Conservation (phyloP, 2,329 filamentous ascomycete species). For the Fusarium paranaense region DNA sequence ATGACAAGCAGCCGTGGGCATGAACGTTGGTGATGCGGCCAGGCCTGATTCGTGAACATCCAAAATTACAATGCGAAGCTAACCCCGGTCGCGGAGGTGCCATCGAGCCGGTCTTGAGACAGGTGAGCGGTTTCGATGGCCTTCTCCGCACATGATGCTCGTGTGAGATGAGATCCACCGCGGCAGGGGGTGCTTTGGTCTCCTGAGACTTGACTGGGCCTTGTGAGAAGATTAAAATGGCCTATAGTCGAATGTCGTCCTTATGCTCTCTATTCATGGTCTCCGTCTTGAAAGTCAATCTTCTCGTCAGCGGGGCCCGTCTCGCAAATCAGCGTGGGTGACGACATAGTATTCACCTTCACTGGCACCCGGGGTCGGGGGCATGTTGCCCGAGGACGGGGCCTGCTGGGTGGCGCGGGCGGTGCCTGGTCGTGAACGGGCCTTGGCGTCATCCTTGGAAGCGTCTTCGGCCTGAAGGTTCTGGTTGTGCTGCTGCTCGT, state of each 20-base stretch:
- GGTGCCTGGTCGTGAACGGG: slow-evolving; percentile 66
- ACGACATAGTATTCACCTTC: slow-evolving; percentile 69
- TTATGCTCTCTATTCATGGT: slow-evolving; percentile 47
- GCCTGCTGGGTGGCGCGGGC: slow-evolving; percentile 63
- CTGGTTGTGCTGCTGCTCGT: slow-evolving; percentile 29
- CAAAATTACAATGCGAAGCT: slow-evolving; percentile 16
- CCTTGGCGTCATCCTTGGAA: slow-evolving; percentile 49
- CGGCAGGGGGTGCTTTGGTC: slow-evolving; percentile 12
- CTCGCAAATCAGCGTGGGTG: slow-evolving; percentile 46
- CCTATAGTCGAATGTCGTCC: slow-evolving; percentile 15
- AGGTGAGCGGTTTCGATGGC: slow-evolving; percentile 23
- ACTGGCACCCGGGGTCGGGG: slow-evolving; percentile 70
- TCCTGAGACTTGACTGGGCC: slow-evolving; percentile 4
- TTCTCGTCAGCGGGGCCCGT: slow-evolving; percentile 47
- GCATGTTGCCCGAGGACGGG: slow-evolving; percentile 67
- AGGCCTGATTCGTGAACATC: slow-evolving; percentile 19
- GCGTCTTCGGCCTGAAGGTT: slow-evolving; percentile 30
- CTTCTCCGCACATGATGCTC: slow-evolving; percentile 16
- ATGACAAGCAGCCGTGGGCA: slow-evolving; percentile 8
- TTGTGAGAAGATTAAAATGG: slow-evolving; percentile 26
- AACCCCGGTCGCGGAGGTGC: slow-evolving; percentile 17
- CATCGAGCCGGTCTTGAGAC: slow-evolving; percentile 29
- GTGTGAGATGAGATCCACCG: slow-evolving; percentile 18
- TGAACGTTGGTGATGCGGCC: slow-evolving; percentile 19
- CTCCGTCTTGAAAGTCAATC: slow-evolving; percentile 51